A percentile compares a stretch with the other conserved stretches of the same genome.
phyloP scores from a whole-genome alignment of 73 alveolate genomes.

The Blepharisma japonicum region DNA sequence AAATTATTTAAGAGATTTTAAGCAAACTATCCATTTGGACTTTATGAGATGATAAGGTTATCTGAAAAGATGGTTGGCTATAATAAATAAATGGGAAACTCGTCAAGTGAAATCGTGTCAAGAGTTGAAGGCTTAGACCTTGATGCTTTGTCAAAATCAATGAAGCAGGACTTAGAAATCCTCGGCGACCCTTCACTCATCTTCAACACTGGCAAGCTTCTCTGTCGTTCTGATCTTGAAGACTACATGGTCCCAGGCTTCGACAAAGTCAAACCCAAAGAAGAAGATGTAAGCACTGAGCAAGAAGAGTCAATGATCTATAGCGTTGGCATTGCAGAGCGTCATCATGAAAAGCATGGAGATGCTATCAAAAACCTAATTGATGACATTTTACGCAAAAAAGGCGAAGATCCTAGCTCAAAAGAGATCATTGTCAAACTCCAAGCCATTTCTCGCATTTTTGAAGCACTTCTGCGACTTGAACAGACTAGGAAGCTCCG shows the following conservation, averaged over 20 bases:
- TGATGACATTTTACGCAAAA: neutral
- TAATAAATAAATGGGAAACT: slow-evolving; percentile 17
- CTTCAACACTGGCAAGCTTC: neutral
- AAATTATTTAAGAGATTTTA: too few species aligned
- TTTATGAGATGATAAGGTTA: too few species aligned
- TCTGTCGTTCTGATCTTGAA: slow-evolving; percentile 2
- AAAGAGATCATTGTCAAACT: neutral
- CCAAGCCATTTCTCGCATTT: slow-evolving; percentile 17
- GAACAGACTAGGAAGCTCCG: neutral
- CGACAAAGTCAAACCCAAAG: neutral
- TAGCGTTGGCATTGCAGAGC: neutral
- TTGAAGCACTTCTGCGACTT: slow-evolving; percentile 14
- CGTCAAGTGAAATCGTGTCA: slow-evolving; percentile 27
- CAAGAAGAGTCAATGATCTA: slow-evolving; percentile 3
- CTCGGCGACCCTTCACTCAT: slow-evolving; percentile 9
- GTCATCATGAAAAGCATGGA: neutral
- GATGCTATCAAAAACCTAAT: neutral
- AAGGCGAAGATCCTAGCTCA: neutral
- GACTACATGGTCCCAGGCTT: slow-evolving; percentile 6
- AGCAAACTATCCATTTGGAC: too few species aligned
- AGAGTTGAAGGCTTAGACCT: neutral
- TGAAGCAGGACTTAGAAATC: slow-evolving; percentile 2
- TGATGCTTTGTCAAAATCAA: neutral
- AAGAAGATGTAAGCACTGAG: neutral
- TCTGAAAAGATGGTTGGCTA: neutral